Evolutionary conservation across 1,284 basidiomycete species (phyloP).

Genomic region (Albatrellus sp.): DNA sequence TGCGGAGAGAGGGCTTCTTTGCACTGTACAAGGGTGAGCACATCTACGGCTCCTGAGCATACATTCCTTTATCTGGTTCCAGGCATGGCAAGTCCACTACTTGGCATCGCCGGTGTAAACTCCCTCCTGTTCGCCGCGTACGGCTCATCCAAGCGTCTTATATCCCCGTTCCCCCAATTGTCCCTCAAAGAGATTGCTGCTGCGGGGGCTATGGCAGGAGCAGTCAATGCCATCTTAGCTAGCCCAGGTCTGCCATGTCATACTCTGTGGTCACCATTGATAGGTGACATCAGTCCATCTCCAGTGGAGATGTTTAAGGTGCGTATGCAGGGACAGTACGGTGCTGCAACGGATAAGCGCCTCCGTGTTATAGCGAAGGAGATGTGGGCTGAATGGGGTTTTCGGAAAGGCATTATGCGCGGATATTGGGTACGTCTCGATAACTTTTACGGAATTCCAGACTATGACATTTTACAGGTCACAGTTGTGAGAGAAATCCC

Average conservation of each 20-base stretch:
- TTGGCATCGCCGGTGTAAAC: conserved; percentile 96
- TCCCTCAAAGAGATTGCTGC: conserved; percentile 69
- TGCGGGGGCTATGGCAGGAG: conserved; percentile 88
- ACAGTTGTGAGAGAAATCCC: conserved; percentile 90
- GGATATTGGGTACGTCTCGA: conserved; percentile 75
- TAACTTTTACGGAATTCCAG: not conserved
- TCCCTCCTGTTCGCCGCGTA: conserved; percentile 91
- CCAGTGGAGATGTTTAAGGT: conserved; percentile 86
- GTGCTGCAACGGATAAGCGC: conserved; percentile 62
- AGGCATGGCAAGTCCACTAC: conserved; percentile 85
- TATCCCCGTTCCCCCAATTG: conserved; percentile 81
- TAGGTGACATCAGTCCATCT: not conserved
- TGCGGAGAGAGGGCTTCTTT: conserved; percentile 80
- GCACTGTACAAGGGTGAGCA: conserved; percentile 80
- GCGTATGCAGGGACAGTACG: conserved; percentile 95
- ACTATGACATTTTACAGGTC: conserved; percentile 21
- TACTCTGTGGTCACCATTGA: not conserved
- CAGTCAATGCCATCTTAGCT: conserved; percentile 77
- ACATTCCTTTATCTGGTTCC: not conserved
- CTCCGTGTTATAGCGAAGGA: conserved; percentile 62
- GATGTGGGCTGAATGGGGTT: conserved; percentile 80
- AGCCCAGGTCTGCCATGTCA: conserved; percentile 55
- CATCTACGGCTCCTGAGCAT: conserved; percentile 2
- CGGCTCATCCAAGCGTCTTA: conserved; percentile 65
- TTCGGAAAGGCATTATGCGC: conserved; percentile 83